These are phyloP conservation scores for Yamadazyma triangularis DNA, from an alignment of 1,139 yeast genomes.

Conservation along the genomic window DNA sequence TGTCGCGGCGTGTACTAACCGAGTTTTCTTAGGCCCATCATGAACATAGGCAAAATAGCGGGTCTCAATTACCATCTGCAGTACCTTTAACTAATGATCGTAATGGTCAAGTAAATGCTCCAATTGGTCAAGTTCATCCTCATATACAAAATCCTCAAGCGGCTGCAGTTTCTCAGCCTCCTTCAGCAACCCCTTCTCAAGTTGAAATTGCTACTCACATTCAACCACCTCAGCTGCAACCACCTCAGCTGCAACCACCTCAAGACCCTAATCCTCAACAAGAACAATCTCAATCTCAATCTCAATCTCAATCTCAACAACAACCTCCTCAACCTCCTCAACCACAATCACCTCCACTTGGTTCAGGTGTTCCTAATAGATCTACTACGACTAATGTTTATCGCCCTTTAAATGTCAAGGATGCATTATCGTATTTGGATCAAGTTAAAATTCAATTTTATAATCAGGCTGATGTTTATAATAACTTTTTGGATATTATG, in stretches of 20 bases:
- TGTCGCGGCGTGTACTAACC: neutral
- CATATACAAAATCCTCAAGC: too few species aligned
- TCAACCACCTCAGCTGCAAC: constrained; percentile 4
- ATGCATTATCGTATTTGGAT: constrained; percentile 90
- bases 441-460: constrained; percentile 92
- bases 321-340: constrained; percentile 12
- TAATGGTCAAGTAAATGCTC: too few species aligned
- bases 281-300: too few species aligned
- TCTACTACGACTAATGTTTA: constrained; percentile 50
- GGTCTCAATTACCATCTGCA: constrained; percentile 2
- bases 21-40: constrained; percentile 5
- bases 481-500: constrained; percentile 94
- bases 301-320: too few species aligned
- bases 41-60: constrained; percentile 6
- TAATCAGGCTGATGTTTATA: constrained; percentile 92
- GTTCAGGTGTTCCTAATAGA: constrained; percentile 40
- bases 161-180: too few species aligned
- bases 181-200: too few species aligned
- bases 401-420: constrained; percentile 91
- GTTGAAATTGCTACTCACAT: too few species aligned
- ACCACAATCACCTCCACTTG: constrained; percentile 26
- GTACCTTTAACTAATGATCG: constrained; percentile 1
- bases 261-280: constrained; percentile 4
- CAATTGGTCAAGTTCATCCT: too few species aligned
- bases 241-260: constrained; percentile 10